phyloP scores from a whole-genome alignment of 805 yeast species.

The Saccharomycopsis fodiens region DNA sequence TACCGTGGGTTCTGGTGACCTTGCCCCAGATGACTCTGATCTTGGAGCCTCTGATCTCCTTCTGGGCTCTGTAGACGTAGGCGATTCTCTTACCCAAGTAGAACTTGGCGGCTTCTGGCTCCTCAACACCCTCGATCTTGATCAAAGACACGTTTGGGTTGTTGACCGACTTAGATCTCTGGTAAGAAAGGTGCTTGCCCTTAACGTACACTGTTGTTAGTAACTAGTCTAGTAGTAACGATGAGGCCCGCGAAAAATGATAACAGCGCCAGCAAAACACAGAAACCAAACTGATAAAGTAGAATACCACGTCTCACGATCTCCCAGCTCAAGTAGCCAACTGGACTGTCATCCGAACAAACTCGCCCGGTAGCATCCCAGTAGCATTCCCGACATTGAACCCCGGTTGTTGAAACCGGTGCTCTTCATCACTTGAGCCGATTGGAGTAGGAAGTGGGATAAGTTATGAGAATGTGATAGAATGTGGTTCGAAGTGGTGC shows the following conservation, averaged over 20 bases:
- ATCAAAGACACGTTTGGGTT: conserved; percentile 97
- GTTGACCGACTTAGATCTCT: conserved; percentile 97
- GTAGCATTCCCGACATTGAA: too few relatives aligned
- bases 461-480: too few relatives aligned
- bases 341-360: not conserved
- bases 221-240: too few relatives aligned
- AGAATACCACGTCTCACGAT: too few relatives aligned
- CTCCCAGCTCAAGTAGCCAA: not conserved
- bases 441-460: too few relatives aligned
- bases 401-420: too few relatives aligned
- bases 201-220: conserved; percentile 83
- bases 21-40: conserved; percentile 99
- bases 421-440: too few relatives aligned
- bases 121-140: conserved; percentile 92
- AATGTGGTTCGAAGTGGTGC: too few relatives aligned
- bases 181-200: conserved; percentile 99
- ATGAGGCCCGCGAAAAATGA: too few relatives aligned
- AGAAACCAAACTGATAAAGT: too few relatives aligned
- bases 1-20: conserved; percentile 98
- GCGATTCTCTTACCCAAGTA: conserved; percentile 99
- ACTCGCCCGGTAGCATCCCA: too few relatives aligned
- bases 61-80: conserved; percentile 97
- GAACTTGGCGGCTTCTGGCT: conserved; percentile 93
- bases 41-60: conserved; percentile 97
- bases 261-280: too few relatives aligned